phyloP scores from a whole-genome alignment of 768 basidiomycete genomes.

The Collybia mongolica region DNA sequence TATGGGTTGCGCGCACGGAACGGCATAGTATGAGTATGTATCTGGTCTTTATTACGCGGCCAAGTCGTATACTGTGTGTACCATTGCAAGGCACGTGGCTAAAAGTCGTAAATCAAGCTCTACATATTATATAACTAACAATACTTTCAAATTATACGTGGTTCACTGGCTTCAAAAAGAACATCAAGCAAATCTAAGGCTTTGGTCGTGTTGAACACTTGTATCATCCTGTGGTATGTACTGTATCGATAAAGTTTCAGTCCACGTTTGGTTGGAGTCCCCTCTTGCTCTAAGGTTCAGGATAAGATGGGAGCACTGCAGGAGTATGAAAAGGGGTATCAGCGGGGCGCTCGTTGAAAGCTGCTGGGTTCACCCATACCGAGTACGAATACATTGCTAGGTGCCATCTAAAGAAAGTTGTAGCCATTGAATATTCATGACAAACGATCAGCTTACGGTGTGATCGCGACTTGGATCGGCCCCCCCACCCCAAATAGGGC shows the following conservation, averaged over 20 bases:
- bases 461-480: background rate
- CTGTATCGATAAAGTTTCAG: background rate
- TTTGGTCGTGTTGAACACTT: too few relatives aligned
- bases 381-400: background rate
- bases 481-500: background rate
- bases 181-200: too few relatives aligned
- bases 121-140: too few relatives aligned
- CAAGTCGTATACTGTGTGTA: too few relatives aligned
- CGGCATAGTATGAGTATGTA: too few relatives aligned
- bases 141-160: too few relatives aligned
- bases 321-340: background rate
- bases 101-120: too few relatives aligned
- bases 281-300: background rate
- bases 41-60: too few relatives aligned
- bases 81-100: constrained; percentile 12
- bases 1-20: constrained; percentile 76
- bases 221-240: background rate
- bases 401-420: background rate
- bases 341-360: background rate
- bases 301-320: background rate
- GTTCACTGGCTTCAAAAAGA: too few relatives aligned
- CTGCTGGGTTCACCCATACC: background rate
- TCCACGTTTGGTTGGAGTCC: background rate
- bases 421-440: background rate
- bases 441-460: background rate